Evolutionary conservation across 2,329 filamentous ascomycete species (phyloP).

Genomic region (Cadophora luteo-olivacea): DNA sequence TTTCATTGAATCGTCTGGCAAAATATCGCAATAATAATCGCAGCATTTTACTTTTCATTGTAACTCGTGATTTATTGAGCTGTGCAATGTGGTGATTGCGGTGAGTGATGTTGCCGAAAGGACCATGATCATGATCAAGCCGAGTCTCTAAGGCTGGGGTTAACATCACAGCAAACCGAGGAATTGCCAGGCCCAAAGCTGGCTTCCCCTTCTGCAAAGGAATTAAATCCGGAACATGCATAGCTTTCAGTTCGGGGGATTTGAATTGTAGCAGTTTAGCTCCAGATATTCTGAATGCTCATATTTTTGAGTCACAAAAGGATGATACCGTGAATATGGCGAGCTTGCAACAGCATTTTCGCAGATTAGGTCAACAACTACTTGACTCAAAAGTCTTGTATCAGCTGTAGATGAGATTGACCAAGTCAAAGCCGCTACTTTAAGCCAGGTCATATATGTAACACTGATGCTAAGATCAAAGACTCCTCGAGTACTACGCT

Average conservation of each 20-base stretch:
- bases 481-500: not conserved
- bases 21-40: not conserved
- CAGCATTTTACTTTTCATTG: not conserved
- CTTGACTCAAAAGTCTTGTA: not conserved
- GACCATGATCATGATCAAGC: not conserved
- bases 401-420: not conserved
- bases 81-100: not conserved
- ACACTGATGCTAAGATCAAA: not conserved
- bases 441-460: not conserved
- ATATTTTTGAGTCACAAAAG: not conserved
- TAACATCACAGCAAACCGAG: too few species aligned
- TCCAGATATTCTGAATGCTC: not conserved
- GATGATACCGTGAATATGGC: not conserved
- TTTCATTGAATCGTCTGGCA: not conserved
- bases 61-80: not conserved
- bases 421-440: not conserved
- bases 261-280: too few species aligned
- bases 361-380: not conserved
- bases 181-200: not conserved
- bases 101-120: not conserved
- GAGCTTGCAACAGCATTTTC: not conserved
- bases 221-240: not conserved
- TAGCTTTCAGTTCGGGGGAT: not conserved
- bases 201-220: not conserved
- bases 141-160: not conserved